Percentiles rank a stretch among this genome's conserved stretches.
phyloP scores from a whole-genome alignment of 2,329 filamentous ascomycete species.

The Aspergillus fijiensis region DNA sequence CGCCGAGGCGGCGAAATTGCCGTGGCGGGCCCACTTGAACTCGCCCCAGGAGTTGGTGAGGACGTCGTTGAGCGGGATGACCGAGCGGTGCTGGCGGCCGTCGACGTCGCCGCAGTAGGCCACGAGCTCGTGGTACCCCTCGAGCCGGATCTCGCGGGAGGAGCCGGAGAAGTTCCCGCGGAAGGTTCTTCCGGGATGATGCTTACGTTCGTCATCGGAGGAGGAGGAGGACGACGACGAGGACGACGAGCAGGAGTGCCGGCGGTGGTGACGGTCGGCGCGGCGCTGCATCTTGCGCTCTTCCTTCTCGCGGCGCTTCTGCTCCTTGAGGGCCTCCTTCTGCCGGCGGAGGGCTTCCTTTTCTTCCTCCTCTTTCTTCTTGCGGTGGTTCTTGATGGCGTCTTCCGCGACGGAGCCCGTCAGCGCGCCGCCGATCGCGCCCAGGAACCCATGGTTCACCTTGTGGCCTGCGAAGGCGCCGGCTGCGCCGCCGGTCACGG shows the following conservation, averaged over 20 bases:
- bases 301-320: not conserved
- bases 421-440: constrained; percentile 48
- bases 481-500: constrained; percentile 45
- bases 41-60: constrained; percentile 39
- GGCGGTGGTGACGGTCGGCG: not conserved
- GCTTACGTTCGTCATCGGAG: not conserved
- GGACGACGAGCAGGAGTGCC: not conserved
- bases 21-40: constrained; percentile 36
- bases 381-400: constrained; percentile 43
- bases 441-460: constrained; percentile 47
- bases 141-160: constrained; percentile 34
- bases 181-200: not conserved
- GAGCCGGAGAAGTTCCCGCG: constrained; percentile 41
- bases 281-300: not conserved
- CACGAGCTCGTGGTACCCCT: constrained; percentile 37
- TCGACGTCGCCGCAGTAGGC: constrained; percentile 34
- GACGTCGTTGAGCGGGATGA: constrained; percentile 38
- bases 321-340: constrained; percentile 3
- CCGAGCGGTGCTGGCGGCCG: constrained; percentile 33
- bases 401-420: constrained; percentile 47
- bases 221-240: not conserved
- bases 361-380: constrained; percentile 19
- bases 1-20: constrained; percentile 40
- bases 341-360: constrained; percentile 7
- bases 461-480: constrained; percentile 48